Evolutionary conservation across 2,329 filamentous ascomycete genomes (phyloP), one percentile per base, ranked within the genome.

Genomic region (Fusarium avenaceum): DNA sequence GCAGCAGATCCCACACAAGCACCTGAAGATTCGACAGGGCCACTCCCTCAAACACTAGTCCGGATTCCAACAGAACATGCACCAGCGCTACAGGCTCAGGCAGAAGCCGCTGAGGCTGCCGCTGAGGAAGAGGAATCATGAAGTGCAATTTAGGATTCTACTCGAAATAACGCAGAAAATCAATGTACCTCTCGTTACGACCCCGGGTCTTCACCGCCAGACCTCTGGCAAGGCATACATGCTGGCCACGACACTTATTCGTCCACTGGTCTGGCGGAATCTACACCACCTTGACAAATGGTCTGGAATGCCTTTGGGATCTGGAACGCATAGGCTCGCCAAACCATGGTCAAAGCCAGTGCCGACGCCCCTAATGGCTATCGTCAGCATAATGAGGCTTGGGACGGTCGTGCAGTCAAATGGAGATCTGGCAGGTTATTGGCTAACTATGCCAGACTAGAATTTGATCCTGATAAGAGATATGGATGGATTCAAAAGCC

Each of bases 31-130:
- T 78, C 83, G 51, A 71, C 80, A 55, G 73, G 84, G n/a, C 80
- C 87, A 40, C 82, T 96, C 40, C 93, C 93, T 3, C 91, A 95
- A 76, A 95, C 92, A 19, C 84, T 96, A 17, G 93, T 96, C 35
- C 88, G 93, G 67, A 95, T 96, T 70, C 93, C 93, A 2, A 94
- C 92, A 17, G 91, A 95, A 70, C 92, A 94, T 78, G 89, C 88
- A 14, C 88, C 88, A 26, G 81, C 87, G 24, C 76, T 91, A 8
- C 88, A 90, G 68, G 87, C 87, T 20, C 87, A 89, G 48, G 83
- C 86, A 15, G 87, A 89, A 39, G 84, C 80, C 6, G 82, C 80
- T 5, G 79, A 83, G 57, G 84, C 79, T 13, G 77, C 78, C 4
- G 75, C 83, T 35, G 80, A 79, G n/a, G 82, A 81, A 42, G 79